A percentile compares a stretch with the other conserved stretches of the same genome.
Evolutionary conservation across 257 asterid species (phyloP).

Genomic region (Fraxinus excelsior): DNA sequence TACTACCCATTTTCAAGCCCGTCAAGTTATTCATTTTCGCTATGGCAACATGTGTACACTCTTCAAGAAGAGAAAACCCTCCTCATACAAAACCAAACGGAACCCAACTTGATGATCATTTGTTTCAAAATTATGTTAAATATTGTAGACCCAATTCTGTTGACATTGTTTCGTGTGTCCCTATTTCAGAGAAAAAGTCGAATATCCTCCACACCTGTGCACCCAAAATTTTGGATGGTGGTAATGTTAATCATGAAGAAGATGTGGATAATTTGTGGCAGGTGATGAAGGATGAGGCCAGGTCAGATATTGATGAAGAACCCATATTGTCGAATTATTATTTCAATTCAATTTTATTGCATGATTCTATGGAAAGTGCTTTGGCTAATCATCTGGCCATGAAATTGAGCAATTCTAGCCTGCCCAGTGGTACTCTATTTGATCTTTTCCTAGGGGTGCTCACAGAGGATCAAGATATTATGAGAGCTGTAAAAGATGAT

Average conservation of each 20-base stretch:
- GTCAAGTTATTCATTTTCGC: conserved; percentile 14
- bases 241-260: conserved; percentile 6
- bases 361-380: conserved; percentile 42
- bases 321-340: conserved; percentile 43
- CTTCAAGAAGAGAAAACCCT: conserved; percentile 31
- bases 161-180: conserved; percentile 24
- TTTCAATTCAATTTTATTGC: conserved; percentile 32
- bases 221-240: background rate
- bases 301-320: conserved; percentile 39
- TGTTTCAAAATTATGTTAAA: conserved; percentile 16
- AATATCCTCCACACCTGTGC: background rate
- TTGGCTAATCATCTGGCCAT: conserved; percentile 37
- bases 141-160: conserved; percentile 31
- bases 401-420: conserved; percentile 44
- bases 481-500: conserved; percentile 39
- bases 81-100: conserved; percentile 22
- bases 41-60: conserved; percentile 47
- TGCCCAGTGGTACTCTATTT: conserved; percentile 35
- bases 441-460: conserved; percentile 43
- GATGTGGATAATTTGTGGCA: conserved; percentile 37
- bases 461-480: conserved; percentile 32
- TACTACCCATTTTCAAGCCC: conserved; percentile 13
- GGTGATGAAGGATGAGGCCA: conserved; percentile 47
- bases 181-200: conserved; percentile 8
- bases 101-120: conserved; percentile 25